Evolutionary conservation across 2,329 filamentous ascomycete species (phyloP).

Genomic region (Penicillium janthinellum): DNA sequence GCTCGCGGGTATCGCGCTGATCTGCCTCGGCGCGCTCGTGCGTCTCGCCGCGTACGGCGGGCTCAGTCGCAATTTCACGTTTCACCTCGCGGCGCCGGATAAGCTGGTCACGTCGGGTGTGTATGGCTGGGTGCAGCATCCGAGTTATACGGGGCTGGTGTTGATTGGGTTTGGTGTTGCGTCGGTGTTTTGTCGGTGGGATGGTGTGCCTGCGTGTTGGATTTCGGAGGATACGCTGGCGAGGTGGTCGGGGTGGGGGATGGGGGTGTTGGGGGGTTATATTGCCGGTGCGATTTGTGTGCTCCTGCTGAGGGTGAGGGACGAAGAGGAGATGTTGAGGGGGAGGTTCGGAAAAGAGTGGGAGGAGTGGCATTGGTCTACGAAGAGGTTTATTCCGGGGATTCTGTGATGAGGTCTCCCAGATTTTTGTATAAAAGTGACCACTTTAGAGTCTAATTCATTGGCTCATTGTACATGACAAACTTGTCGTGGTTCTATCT

Average conservation of each 20-base stretch:
- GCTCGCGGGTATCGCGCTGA: conserved; percentile 17
- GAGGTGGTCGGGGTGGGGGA: conserved; percentile 16
- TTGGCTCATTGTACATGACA: neutral
- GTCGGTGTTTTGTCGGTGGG: conserved; percentile 39
- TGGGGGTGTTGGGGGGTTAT: neutral
- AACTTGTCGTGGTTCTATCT: neutral
- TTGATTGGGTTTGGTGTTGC: conserved; percentile 30
- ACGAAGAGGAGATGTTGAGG: conserved; percentile 56
- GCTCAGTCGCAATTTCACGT: conserved; percentile 58
- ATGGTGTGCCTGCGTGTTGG: conserved; percentile 47
- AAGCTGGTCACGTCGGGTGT: conserved; percentile 51
- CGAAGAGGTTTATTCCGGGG: conserved; percentile 54
- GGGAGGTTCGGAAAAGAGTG: conserved; percentile 52
- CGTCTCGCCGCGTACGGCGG: conserved; percentile 46
- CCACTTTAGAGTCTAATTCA: neutral
- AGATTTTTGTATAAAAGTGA: neutral
- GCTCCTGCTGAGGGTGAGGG: conserved; percentile 41
- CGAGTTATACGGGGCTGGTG: conserved; percentile 53
- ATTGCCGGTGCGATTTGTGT: conserved; percentile 12
- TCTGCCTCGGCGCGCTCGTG: conserved; percentile 28
- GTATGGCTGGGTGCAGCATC: conserved; percentile 55
- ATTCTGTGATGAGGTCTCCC: conserved; percentile 33
- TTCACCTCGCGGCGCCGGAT: conserved; percentile 52
- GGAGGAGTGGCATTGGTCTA: conserved; percentile 52
- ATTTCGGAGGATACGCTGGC: conserved; percentile 14